phyloP scores from a whole-genome alignment of 192 early-diverging fungal genomes.

The Chytriomyces hyalinus region DNA sequence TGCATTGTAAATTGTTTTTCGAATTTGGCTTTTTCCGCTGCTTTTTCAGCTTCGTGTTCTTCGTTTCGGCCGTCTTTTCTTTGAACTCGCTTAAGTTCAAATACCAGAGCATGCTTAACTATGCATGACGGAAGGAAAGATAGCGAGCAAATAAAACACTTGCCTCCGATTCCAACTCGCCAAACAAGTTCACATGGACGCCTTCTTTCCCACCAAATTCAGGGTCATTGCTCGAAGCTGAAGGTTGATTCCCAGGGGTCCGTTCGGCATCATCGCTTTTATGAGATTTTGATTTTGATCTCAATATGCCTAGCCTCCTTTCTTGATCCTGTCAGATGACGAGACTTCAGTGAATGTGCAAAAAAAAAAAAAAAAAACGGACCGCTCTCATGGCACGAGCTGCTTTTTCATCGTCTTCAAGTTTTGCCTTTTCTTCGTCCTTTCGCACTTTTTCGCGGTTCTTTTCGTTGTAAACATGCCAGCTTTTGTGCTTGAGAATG shows the following conservation, averaged over 20 bases:
- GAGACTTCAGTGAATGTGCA: background rate
- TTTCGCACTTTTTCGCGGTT: slow-evolving; percentile 69
- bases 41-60: slow-evolving; percentile 62
- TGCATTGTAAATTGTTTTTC: slow-evolving; percentile 70
- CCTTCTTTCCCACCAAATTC: slow-evolving; percentile 19
- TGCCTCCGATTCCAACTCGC: slow-evolving; percentile 56
- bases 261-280: slow-evolving; percentile 11
- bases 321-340: slow-evolving; percentile 58
- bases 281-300: slow-evolving; percentile 50
- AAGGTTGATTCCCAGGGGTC: background rate
- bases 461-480: slow-evolving; percentile 77
- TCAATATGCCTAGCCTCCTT: slow-evolving; percentile 57
- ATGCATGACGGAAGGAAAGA: background rate
- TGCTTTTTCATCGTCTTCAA: slow-evolving; percentile 56
- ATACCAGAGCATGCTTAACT: slow-evolving; percentile 7
- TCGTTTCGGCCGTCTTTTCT: slow-evolving; percentile 48
- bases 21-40: slow-evolving; percentile 58
- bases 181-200: slow-evolving; percentile 67
- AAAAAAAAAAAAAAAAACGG: slow-evolving; percentile 27
- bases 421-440: slow-evolving; percentile 73
- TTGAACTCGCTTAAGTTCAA: background rate
- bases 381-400: slow-evolving; percentile 62
- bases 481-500: slow-evolving; percentile 44
- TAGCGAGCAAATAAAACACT: background rate
- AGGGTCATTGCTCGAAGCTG: slow-evolving; percentile 11